Evolutionary conservation across 345 rosid genomes (phyloP), one percentile per base, ranked within the genome.

Genomic region (Citrus glauca): DNA sequence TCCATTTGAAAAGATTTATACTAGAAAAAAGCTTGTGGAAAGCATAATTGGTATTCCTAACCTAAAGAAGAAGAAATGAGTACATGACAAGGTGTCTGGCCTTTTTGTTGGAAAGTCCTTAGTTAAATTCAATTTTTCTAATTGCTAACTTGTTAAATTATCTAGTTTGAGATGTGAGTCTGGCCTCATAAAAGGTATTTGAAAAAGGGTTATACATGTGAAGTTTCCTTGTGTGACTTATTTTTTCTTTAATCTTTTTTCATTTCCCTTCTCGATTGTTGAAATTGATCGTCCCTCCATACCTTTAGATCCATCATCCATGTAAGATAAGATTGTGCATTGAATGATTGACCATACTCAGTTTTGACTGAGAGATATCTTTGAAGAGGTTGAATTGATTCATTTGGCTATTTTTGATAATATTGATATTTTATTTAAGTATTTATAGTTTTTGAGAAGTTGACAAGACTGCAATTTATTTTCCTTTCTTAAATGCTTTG

Each of bases 1-100:
- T 88, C 87, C 75, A 74, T 61, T 71, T 80, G 80, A 82, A 83
- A 82, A 82, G 84, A 84, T 84, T 78, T 80, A 60, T 85, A 77
- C 76, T 77, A 55, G 38, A 48, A 61, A 70, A 79, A 82, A 70
- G 79, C 56, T 19, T 61, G 53, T 73, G 77, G 76, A 65, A 77
- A 77, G 77, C 79, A 80, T 86, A 73, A 73, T 87, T 87, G 28
- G 56, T 76, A 69, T 74, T 78, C 78, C 76, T 65, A 62, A 48
- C 71, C 63, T 66, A 64, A 66, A 72, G 78, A 75, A 67, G 74
- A 80, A 28, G 63, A 74, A 72, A 71, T 68, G 82, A 73, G 86
- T 80, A 78, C 76, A 68, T 27, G 72, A 76, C 77, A 74, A 78
- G 82, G 82, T 73, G 84, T 73, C 73, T 72, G 67, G 68, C 76